Evolutionary conservation across 23 red algal species (phyloP), one percentile per base, ranked within the genome.

Genomic region (Agarophyton chilense): DNA sequence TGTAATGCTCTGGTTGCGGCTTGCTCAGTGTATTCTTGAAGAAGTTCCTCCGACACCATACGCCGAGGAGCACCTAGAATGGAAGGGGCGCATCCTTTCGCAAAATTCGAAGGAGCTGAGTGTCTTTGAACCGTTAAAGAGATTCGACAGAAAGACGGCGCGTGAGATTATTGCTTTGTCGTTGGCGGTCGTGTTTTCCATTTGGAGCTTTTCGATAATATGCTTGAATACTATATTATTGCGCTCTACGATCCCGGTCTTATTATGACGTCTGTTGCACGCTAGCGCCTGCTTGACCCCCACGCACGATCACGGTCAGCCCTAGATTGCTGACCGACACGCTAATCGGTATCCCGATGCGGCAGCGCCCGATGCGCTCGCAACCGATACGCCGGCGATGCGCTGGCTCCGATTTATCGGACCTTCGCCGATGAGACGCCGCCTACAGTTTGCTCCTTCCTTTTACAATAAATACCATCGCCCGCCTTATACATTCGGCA

Each of bases 131-230:
- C 81, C 81, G 19, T 9, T 44, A 28, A 80, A 54, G 17, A 54
- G 9, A 31, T 80, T 80, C 14, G 76, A 54, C 51, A 80, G 51
- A 80, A 80, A 80, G 5, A 42, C 34, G 43, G 52, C 76, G 24
- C 76, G 39, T 8, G 76, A n/a, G 49, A 80, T 7, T 8, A 80
- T 72, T n/a, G 29, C 24, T 24, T 24, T 22, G 41, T 55, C 35
- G 41, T 12, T 53, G 16, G 12, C 57, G 5, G 12, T 16, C 12
- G 60, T 43, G 22, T 35, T 25, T 52, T 86, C 61, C 25, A 44
- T 65, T 6, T 86, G 35, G 10, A 86, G 28, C 81, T 72, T 86
- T 24, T 68, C 57, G 36, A 86, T 45, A 28, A 86, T 54, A n/a
- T 6, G 9, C 56, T 79, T 79, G 16, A 79, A 11, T 56, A 51